These are phyloP conservation scores for Xylariaceae sp. DNA, from an alignment of 2,329 filamentous ascomycete genomes.

Conservation along the genomic window DNA sequence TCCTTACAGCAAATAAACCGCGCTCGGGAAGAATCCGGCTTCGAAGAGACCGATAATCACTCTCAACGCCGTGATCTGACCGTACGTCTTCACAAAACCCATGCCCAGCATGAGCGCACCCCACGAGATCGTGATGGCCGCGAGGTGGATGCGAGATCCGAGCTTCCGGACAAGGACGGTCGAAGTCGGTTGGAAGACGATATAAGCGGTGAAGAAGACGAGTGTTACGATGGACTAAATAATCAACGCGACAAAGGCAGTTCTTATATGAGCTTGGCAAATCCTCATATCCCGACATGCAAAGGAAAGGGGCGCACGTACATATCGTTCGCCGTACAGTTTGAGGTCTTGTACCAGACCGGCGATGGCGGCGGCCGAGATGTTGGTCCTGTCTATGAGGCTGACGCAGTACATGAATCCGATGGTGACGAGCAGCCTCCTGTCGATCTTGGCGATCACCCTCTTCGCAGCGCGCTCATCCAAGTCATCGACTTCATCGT, in stretches of 20 bases:
- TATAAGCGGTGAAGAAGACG: conserved; percentile 70
- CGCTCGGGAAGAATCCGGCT: conserved; percentile 66
- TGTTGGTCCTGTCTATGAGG: conserved; percentile 74
- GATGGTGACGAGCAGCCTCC: conserved; percentile 55
- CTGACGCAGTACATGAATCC: conserved; percentile 68
- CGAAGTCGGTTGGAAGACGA: conserved; percentile 65
- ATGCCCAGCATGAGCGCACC: conserved; percentile 59
- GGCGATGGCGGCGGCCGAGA: conserved; percentile 67
- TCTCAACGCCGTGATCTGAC: conserved; percentile 48
- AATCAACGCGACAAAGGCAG: no score
- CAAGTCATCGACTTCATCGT: conserved; percentile 41
- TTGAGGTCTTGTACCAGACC: conserved; percentile 49
- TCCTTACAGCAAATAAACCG: conserved; percentile 61
- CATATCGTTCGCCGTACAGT: conserved; percentile 39
- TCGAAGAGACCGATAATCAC: conserved; percentile 60
- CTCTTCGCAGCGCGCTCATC: conserved; percentile 56
- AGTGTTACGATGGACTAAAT: conserved; percentile 56
- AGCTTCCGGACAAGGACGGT: conserved; percentile 63
- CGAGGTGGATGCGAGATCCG: conserved; percentile 54
- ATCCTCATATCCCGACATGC: no score
- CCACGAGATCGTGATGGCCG: conserved; percentile 52
- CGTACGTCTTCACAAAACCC: conserved; percentile 53
- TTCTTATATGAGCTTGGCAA: no score
- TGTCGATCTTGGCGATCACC: conserved; percentile 66
- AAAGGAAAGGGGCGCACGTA: conserved; percentile 9